Evolutionary conservation across 2,329 filamentous ascomycete genomes (phyloP).

Genomic region (Hypoxylon sp.): DNA sequence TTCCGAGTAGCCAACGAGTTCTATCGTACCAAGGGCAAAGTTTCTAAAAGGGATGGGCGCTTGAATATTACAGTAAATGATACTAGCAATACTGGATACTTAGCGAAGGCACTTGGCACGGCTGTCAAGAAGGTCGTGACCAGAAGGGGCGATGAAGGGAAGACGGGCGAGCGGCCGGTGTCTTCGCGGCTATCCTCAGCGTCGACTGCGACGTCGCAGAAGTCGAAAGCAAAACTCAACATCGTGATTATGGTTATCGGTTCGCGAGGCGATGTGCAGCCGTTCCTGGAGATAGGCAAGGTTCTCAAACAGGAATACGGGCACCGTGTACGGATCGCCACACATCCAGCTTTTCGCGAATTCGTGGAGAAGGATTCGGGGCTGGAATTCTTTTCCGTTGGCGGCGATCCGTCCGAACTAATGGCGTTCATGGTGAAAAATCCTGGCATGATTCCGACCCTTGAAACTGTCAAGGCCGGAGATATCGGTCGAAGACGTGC

Average conservation of each 20-base stretch:
- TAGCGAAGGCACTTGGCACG: conserved; percentile 78
- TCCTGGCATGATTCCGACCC: conserved; percentile 78
- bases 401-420: conserved; percentile 81
- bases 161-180: conserved; percentile 23
- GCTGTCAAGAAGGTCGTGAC: conserved; percentile 68
- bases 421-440: conserved; percentile 95
- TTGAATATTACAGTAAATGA: conserved; percentile 79
- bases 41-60: conserved; percentile 76
- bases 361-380: conserved; percentile 79
- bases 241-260: conserved; percentile 89
- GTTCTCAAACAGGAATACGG: conserved; percentile 77
- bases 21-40: conserved; percentile 72
- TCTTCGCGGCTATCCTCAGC: conserved; percentile 49
- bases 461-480: conserved; percentile 78
- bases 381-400: conserved; percentile 83
- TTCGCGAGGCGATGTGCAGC: conserved; percentile 82
- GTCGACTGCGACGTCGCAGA: conserved; percentile 49
- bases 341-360: conserved; percentile 80
- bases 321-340: conserved; percentile 81
- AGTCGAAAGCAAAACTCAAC: conserved; percentile 67
- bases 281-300: conserved; percentile 80
- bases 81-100: conserved; percentile 74
- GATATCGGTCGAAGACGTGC: conserved; percentile 76
- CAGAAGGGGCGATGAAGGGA: conserved; percentile 47
- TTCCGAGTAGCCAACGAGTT: conserved; percentile 74